Conservation (phyloP, 148 eudicot species). For the Rhododendron griersonianum region DNA sequence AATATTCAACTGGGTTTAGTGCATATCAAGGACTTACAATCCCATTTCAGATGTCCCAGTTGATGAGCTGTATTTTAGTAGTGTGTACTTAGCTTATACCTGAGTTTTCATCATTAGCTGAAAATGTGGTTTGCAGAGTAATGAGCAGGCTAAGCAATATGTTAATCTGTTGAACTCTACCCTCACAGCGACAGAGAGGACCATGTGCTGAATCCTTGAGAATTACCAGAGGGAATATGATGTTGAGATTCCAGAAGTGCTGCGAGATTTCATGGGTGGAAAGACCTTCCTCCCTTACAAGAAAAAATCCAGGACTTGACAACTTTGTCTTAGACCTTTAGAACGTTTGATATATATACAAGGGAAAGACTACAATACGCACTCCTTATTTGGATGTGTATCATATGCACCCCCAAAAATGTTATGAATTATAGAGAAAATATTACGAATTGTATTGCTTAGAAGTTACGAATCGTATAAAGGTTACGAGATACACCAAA, state of each 20-base stretch:
- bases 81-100: not conserved
- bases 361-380: too few relatives aligned
- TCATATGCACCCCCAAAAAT: too few relatives aligned
- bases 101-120: not conserved
- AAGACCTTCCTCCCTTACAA: constrained; percentile 68
- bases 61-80: not conserved
- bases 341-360: not conserved
- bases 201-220: constrained; percentile 84
- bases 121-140: constrained; percentile 37
- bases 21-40: not conserved
- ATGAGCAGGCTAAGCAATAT: constrained; percentile 65
- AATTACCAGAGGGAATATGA: constrained; percentile 85
- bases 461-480: too few relatives aligned
- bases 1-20: not conserved
- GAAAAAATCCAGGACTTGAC: constrained; percentile 49
- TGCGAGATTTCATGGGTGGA: constrained; percentile 61
- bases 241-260: constrained; percentile 69
- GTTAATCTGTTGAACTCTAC: constrained; percentile 82
- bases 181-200: constrained; percentile 84
- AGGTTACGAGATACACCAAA: too few relatives aligned
- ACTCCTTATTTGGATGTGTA: too few relatives aligned
- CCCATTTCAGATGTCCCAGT: not conserved
- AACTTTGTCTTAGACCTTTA: not conserved
- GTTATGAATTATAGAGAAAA: too few relatives aligned
- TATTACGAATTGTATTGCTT: too few relatives aligned